Conservation (phyloP, 176 grass and related monocot genomes). For the Tillandsia fasciculata region DNA sequence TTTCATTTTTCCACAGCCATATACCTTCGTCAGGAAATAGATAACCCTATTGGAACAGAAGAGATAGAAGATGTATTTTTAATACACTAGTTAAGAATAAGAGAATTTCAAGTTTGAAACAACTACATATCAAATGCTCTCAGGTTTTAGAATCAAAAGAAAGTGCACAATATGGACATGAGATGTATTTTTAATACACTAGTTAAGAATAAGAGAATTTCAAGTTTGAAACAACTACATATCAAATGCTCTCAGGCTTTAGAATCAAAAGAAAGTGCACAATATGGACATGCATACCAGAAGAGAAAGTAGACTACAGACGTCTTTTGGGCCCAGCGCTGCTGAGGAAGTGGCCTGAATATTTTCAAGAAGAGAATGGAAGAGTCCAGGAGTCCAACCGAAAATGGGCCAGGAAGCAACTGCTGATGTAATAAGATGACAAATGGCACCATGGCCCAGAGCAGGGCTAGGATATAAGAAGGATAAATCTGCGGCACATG, state of each 20-base stretch:
- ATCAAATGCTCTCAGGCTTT: not conserved
- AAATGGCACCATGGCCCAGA: constrained; percentile 68
- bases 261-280: not conserved
- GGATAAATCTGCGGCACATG: constrained; percentile 73
- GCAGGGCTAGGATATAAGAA: constrained; percentile 72
- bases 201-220: not conserved
- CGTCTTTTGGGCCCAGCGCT: constrained; percentile 82
- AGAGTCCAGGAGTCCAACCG: constrained; percentile 85
- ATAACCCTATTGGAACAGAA: constrained; percentile 59
- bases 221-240: constrained; percentile 5
- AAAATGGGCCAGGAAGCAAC: constrained; percentile 88
- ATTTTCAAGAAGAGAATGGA: constrained; percentile 87
- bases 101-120: constrained; percentile 2
- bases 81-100: not conserved
- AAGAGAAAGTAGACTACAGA: constrained; percentile 86
- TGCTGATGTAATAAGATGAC: constrained; percentile 89
- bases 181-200: not conserved
- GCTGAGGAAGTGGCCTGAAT: constrained; percentile 46
- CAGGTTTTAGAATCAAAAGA: not conserved
- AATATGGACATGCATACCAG: constrained; percentile 36
- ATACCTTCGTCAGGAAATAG: constrained; percentile 88
- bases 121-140: not conserved
- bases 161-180: not conserved
- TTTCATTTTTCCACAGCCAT: constrained; percentile 82
- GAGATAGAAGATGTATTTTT: constrained; percentile 17